Conservation (phyloP, 169 alveolate species). For the Eimeria tenella region DNA sequence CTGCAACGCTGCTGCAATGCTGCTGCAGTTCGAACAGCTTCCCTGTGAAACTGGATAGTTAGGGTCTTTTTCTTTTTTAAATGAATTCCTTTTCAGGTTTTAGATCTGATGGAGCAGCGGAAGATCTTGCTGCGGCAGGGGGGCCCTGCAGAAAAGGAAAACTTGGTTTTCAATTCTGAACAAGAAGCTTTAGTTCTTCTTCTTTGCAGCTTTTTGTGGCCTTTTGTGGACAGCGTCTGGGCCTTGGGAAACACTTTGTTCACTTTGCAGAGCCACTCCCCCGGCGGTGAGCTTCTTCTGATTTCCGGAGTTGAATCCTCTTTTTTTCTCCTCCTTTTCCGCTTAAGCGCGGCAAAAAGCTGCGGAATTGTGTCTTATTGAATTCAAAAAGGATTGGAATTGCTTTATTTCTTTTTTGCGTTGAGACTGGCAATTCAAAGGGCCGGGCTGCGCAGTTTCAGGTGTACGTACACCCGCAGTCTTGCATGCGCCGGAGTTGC, state of each 20-base stretch:
- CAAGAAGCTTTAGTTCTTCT: slow-evolving; percentile 13
- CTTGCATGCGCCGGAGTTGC: no score
- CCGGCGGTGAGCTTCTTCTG: no score
- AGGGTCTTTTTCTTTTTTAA: neutral
- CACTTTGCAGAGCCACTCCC: slow-evolving; percentile 26
- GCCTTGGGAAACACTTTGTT: slow-evolving; percentile 58
- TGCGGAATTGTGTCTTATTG: no score
- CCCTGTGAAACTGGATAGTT: no score
- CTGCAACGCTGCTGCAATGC: neutral
- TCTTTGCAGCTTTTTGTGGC: slow-evolving; percentile 59
- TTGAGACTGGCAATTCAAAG: no score
- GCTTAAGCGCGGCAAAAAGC: no score
- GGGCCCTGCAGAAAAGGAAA: neutral
- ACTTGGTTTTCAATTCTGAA: neutral
- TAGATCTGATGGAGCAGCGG: slow-evolving; percentile 35
- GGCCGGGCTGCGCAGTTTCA: no score
- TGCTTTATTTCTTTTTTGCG: no score
- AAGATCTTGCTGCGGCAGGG: slow-evolving; percentile 5
- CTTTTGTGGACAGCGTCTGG: slow-evolving; percentile 74
- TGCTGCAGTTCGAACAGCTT: neutral
- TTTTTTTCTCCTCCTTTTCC: no score
- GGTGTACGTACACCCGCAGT: no score
- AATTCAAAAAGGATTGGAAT: no score
- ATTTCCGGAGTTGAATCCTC: no score
- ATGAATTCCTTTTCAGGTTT: neutral